Evolutionary conservation across 352 stramenopile genomes (phyloP).

Genomic region (Pythium dissotocum): DNA sequence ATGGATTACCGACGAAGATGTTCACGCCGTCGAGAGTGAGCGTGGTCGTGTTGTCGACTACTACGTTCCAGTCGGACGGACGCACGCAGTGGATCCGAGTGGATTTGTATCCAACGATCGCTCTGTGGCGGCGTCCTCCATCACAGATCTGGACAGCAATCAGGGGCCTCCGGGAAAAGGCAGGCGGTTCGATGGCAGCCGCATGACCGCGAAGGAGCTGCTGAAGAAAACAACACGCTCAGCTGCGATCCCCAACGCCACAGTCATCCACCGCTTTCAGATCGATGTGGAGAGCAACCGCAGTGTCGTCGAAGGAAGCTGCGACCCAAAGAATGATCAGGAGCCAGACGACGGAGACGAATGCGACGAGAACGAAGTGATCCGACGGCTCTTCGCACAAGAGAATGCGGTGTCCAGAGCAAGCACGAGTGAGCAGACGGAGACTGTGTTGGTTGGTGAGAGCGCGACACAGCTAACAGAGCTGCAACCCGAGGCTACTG

Average conservation of each 20-base stretch:
- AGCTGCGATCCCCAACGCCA: slow-evolving; percentile 39
- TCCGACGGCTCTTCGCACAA: slow-evolving; percentile 32
- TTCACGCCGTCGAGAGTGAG: slow-evolving; percentile 52
- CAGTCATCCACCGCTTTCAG: slow-evolving; percentile 47
- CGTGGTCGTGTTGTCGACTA: slow-evolving; percentile 49
- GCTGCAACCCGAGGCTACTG: too few relatives aligned
- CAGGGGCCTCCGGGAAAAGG: neutral
- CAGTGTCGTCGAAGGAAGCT: slow-evolving; percentile 4
- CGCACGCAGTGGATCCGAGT: neutral
- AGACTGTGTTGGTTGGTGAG: neutral
- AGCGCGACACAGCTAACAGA: neutral
- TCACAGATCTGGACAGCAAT: neutral
- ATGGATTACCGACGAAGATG: slow-evolving; percentile 62
- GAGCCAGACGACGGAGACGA: neutral
- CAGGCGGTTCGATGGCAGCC: slow-evolving; percentile 55
- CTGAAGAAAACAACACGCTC: slow-evolving; percentile 44
- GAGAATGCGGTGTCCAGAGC: neutral
- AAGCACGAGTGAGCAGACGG: neutral
- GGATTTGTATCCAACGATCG: neutral
- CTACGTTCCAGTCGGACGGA: slow-evolving; percentile 22
- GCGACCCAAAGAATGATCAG: neutral
- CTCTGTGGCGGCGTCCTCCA: neutral
- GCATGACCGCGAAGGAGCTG: slow-evolving; percentile 68
- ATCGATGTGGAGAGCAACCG: slow-evolving; percentile 51
- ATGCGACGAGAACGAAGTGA: slow-evolving; percentile 22